Evolutionary conservation across 1,284 basidiomycete genomes (phyloP).

Genomic region (Hymenochaete sp.): DNA sequence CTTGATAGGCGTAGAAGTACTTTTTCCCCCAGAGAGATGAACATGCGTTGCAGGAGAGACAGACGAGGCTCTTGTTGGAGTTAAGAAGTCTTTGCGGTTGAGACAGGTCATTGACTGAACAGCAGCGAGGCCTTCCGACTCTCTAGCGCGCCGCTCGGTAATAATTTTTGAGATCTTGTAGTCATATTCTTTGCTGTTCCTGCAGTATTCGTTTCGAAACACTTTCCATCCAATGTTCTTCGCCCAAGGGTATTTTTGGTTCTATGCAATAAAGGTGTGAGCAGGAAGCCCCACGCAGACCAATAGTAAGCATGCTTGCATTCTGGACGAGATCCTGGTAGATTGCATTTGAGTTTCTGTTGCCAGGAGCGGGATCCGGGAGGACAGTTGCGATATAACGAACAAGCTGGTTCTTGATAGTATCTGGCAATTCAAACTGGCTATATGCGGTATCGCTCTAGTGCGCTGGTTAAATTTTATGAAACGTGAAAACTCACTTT

Average conservation of each 20-base stretch:
- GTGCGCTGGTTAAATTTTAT: neutral
- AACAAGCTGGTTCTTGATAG: constrained; percentile 5
- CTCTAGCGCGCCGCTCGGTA: too few species aligned
- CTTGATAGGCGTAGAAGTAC: too few species aligned
- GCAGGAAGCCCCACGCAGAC: neutral
- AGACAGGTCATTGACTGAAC: too few species aligned
- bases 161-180: constrained; percentile 9
- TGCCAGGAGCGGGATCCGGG: neutral
- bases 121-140: too few species aligned
- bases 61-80: too few species aligned
- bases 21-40: too few species aligned
- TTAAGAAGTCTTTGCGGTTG: too few species aligned
- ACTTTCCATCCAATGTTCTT: constrained; percentile 10
- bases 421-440: neutral
- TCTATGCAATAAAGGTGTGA: constrained; percentile 1
- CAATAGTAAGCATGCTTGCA: constrained; percentile 3
- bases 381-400: constrained; percentile 9
- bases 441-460: constrained; percentile 6
- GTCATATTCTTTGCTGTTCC: constrained; percentile 15
- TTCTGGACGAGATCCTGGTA: constrained; percentile 12
- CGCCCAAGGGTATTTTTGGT: constrained; percentile 9
- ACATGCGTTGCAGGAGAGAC: too few species aligned
- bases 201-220: constrained; percentile 15
- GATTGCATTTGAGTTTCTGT: constrained; percentile 8
- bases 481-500: neutral